These are phyloP conservation scores for Amanita subjunquillea DNA, from an alignment of 768 basidiomycete genomes.

Conservation along the genomic window DNA sequence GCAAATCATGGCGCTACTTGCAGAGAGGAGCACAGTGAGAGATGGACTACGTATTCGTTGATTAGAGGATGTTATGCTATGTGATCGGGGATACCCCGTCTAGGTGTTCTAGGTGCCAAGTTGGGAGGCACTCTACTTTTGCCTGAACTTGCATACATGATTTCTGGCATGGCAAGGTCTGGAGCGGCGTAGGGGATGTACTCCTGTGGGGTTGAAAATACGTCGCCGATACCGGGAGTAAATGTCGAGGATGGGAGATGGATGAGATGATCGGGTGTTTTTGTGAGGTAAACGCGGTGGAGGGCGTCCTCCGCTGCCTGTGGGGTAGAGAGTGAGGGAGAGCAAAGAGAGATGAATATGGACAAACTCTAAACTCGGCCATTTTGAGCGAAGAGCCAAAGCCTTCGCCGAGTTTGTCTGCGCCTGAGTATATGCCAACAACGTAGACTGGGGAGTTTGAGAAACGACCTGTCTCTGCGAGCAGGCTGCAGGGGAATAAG, in stretches of 20 bases:
- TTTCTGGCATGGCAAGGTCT: conserved; percentile 49
- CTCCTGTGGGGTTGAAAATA: conserved; percentile 32
- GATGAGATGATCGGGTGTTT: conserved; percentile 55
- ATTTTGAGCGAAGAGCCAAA: conserved; percentile 89
- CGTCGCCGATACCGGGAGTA: conserved; percentile 39
- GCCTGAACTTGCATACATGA: conserved; percentile 61
- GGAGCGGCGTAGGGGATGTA: conserved; percentile 35
- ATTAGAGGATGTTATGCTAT: background rate
- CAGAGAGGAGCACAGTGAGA: conserved; percentile 63
- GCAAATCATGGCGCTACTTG: conserved; percentile 70
- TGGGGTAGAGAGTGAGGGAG: background rate
- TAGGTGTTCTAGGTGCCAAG: conserved; percentile 3
- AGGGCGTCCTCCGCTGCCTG: conserved; percentile 84
- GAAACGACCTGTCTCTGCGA: conserved; percentile 89
- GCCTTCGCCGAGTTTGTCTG: conserved; percentile 85
- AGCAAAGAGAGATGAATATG: background rate
- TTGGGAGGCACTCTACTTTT: conserved; percentile 25
- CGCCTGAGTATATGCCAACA: conserved; percentile 86
- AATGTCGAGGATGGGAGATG: conserved; percentile 72
- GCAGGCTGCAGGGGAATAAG: conserved; percentile 39
- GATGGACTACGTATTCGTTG: conserved; percentile 29
- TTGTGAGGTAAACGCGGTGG: conserved; percentile 74
- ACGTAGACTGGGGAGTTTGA: conserved; percentile 89
- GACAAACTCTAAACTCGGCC: conserved; percentile 83
- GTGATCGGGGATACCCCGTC: background rate